phyloP scores from a whole-genome alignment of 2,329 filamentous ascomycete genomes.

The Fusarium sp. region DNA sequence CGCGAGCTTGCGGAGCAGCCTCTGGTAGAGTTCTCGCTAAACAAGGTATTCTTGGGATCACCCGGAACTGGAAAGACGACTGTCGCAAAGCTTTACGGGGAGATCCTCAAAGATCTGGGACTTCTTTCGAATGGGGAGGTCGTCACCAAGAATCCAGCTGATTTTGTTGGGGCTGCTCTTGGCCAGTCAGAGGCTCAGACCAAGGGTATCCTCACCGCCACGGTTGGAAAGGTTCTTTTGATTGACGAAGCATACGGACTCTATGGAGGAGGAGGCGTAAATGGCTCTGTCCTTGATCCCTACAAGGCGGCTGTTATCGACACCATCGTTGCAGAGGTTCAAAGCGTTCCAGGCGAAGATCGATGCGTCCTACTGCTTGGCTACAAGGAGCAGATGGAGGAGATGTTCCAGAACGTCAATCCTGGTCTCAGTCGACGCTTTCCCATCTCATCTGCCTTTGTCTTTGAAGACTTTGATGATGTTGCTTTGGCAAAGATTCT shows the following conservation, averaged over 20 bases:
- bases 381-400: constrained; percentile 74
- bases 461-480: constrained; percentile 74
- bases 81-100: constrained; percentile 77
- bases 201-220: constrained; percentile 74
- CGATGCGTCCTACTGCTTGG: constrained; percentile 77
- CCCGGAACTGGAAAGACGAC: constrained; percentile 83
- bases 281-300: constrained; percentile 40
- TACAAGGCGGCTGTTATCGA: constrained; percentile 76
- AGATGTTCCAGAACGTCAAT: constrained; percentile 80
- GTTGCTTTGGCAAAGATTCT: constrained; percentile 68
- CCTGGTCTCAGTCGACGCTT: constrained; percentile 76
- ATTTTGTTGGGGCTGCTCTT: constrained; percentile 73
- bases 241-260: constrained; percentile 85
- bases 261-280: constrained; percentile 55
- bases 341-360: constrained; percentile 75
- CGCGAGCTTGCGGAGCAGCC: constrained; percentile 71
- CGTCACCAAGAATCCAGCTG: constrained; percentile 75
- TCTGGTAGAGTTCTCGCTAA: constrained; percentile 68
- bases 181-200: constrained; percentile 77
- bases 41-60: constrained; percentile 74
- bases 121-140: constrained; percentile 76
- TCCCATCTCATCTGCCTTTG: constrained; percentile 69
- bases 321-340: constrained; percentile 78
- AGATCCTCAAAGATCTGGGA: constrained; percentile 74
- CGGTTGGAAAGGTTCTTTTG: constrained; percentile 77